Conservation (phyloP, 805 yeast genomes). For the Yamadazyma insecticola region DNA sequence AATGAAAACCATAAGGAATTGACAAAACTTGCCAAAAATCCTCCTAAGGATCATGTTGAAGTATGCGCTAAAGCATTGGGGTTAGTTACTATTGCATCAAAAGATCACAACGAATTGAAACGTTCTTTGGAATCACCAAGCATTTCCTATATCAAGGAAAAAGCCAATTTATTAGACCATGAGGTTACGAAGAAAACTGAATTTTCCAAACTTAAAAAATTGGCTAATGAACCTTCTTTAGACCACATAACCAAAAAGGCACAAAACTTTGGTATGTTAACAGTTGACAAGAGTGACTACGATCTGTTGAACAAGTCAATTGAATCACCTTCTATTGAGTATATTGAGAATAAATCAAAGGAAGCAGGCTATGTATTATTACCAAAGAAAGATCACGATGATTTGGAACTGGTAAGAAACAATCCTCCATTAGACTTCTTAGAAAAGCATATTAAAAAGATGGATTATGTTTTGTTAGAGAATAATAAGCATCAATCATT, state of each 20-base stretch:
- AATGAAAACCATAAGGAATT: slow-evolving; percentile 16
- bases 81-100: slow-evolving; percentile 3
- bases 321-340: slow-evolving; percentile 11
- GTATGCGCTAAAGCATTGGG: slow-evolving; percentile 10
- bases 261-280: background rate
- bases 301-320: slow-evolving; percentile 1
- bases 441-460: slow-evolving; percentile 6
- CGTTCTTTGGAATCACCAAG: slow-evolving; percentile 1
- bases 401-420: slow-evolving; percentile 1
- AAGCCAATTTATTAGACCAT: slow-evolving; percentile 13
- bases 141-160: slow-evolving; percentile 14
- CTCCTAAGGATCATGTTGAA: slow-evolving; percentile 11
- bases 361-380: slow-evolving; percentile 12
- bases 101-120: slow-evolving; percentile 7
- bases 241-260: slow-evolving; percentile 5
- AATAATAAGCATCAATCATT: slow-evolving; percentile 1
- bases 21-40: slow-evolving; percentile 11
- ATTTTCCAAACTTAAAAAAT: slow-evolving; percentile 7
- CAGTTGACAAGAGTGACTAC: background rate
- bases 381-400: slow-evolving; percentile 9
- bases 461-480: slow-evolving; percentile 1
- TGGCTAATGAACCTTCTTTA: slow-evolving; percentile 5
- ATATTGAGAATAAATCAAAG: slow-evolving; percentile 13
- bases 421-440: slow-evolving; percentile 11
- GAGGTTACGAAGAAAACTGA: slow-evolving; percentile 9